Conservation (phyloP, 208 protist genomes). For the Crithidia thermophila region DNA sequence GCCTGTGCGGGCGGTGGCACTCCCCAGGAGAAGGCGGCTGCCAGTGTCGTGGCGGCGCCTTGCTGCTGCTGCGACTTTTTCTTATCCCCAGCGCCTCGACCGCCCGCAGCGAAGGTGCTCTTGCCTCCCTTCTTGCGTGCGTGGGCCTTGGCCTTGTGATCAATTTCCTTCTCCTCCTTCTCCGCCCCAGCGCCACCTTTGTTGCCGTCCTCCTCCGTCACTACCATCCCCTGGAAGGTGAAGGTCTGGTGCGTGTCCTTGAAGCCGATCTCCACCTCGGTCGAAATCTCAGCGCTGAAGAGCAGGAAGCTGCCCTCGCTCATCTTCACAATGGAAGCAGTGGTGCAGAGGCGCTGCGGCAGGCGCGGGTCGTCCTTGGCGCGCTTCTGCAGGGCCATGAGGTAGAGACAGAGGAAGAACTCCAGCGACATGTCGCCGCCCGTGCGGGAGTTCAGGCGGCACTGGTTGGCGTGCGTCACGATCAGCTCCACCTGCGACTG, state of each 20-base stretch:
- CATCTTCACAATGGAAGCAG: slow-evolving; percentile 32
- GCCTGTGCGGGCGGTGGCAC: not conserved
- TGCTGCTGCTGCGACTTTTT: not conserved
- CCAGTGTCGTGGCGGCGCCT: not conserved
- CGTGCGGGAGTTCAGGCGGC: slow-evolving; percentile 54
- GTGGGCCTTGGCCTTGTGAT: slow-evolving; percentile 29
- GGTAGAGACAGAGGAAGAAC: slow-evolving; percentile 81
- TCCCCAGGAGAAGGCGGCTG: slow-evolving; percentile 2
- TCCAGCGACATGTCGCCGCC: slow-evolving; percentile 61
- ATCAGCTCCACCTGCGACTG: slow-evolving; percentile 63
- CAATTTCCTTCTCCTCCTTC: slow-evolving; percentile 11
- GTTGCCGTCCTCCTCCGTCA: slow-evolving; percentile 5
- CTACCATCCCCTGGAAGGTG: slow-evolving; percentile 21
- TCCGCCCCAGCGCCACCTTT: not conserved
- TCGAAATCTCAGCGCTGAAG: slow-evolving; percentile 53
- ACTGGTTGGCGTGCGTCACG: slow-evolving; percentile 50
- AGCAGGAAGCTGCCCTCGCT: slow-evolving; percentile 27
- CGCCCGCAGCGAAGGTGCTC: slow-evolving; percentile 14
- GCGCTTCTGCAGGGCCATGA: slow-evolving; percentile 52
- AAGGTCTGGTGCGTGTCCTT: slow-evolving; percentile 51
- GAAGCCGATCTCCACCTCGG: slow-evolving; percentile 53
- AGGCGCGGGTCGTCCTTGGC: slow-evolving; percentile 24
- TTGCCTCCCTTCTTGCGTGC: slow-evolving; percentile 38
- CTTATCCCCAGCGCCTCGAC: not conserved
- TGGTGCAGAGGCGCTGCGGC: slow-evolving; percentile 22